These are phyloP conservation scores for Backusella luteola DNA, from an alignment of 192 early-diverging fungal genomes.

Conservation along the genomic window DNA sequence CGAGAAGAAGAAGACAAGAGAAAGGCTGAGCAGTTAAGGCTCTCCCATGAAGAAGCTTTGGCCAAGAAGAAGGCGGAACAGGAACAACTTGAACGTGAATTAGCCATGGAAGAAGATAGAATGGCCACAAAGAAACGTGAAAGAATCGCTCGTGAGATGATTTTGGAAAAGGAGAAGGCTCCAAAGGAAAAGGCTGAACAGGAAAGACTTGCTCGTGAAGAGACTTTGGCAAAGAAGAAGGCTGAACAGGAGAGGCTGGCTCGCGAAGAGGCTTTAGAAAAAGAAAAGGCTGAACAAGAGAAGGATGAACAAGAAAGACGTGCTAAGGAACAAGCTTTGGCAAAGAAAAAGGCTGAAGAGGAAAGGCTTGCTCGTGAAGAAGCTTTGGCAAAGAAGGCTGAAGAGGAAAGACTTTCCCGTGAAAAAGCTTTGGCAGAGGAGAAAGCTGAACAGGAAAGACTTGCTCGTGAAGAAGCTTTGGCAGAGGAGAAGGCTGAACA, in stretches of 20 bases:
- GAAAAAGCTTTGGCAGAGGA: neutral
- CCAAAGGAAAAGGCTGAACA: too few relatives aligned
- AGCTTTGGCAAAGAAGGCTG: neutral
- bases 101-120: neutral
- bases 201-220: neutral
- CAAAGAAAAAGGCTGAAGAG: neutral
- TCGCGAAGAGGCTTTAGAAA: neutral
- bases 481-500: neutral
- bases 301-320: neutral
- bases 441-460: neutral
- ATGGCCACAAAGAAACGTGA: neutral
- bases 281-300: too few relatives aligned
- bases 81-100: neutral
- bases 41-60: neutral
- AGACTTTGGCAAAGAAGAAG: neutral
- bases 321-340: neutral
- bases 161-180: neutral
- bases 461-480: neutral
- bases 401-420: neutral
- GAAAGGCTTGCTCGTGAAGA: neutral
- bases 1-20: neutral
- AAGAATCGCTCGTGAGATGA: neutral
- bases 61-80: neutral
- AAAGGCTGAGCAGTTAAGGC: neutral
- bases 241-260: neutral